Evolutionary conservation across 2,329 filamentous ascomycete species (phyloP).

Genomic region (Ceratocystis smalleyi): DNA sequence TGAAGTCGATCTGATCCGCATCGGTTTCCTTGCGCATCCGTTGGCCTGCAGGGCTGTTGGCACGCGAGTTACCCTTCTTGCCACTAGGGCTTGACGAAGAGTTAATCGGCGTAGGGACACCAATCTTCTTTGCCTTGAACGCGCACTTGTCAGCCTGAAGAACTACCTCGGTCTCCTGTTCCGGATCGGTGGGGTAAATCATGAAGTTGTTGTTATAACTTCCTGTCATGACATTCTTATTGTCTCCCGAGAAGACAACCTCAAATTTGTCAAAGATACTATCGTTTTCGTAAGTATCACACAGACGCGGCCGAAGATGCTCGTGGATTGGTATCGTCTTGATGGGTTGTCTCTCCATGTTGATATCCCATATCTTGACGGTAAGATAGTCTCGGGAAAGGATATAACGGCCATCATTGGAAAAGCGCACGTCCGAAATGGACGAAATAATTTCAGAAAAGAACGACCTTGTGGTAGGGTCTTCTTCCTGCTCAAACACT

Average conservation of each 20-base stretch:
- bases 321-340: conserved; percentile 99
- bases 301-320: conserved; percentile 81
- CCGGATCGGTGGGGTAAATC: conserved; percentile 95
- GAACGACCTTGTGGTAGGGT: conserved; percentile 90
- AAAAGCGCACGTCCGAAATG: conserved; percentile 96
- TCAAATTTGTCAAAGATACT: conserved; percentile 99
- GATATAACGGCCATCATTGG: conserved; percentile 89
- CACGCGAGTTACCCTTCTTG: conserved; percentile 80
- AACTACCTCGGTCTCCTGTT: conserved; percentile 93
- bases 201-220: conserved; percentile 99
- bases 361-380: conserved; percentile 99
- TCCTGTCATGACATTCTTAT: conserved; percentile 98
- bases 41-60: conserved; percentile 77
- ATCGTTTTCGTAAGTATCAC: conserved; percentile 98
- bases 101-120: conserved; percentile 94
- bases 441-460: conserved; percentile 99
- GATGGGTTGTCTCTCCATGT: conserved; percentile 93
- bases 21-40: conserved; percentile 98
- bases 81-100: conserved; percentile 56
- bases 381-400: conserved; percentile 95
- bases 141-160: conserved; percentile 96
- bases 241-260: conserved; percentile 94
- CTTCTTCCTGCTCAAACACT: conserved; percentile 99
- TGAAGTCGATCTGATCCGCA: conserved; percentile 98
- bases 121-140: conserved; percentile 99